A percentile compares a stretch with the other conserved stretches of the same genome.
These are phyloP conservation scores for Bombardia bombarda DNA, from an alignment of 495 filamentous ascomycete genomes.

Conservation along the genomic window DNA sequence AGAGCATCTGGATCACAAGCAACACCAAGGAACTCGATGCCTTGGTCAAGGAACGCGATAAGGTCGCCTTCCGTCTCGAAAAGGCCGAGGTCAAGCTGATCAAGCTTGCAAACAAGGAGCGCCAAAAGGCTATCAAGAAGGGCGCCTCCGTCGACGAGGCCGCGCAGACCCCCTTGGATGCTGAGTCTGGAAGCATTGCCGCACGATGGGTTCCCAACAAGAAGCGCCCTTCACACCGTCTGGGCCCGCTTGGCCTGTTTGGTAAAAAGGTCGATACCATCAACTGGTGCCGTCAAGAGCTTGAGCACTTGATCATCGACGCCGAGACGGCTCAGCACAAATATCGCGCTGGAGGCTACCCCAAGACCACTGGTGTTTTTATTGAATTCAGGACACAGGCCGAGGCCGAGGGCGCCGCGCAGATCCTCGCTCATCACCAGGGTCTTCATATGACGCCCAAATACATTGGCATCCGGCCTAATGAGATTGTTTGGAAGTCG, in stretches of 20 bases:
- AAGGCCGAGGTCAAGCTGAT: slow-evolving; percentile 84
- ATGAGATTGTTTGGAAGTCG: slow-evolving; percentile 84
- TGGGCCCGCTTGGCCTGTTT: slow-evolving; percentile 64
- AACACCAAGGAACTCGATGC: slow-evolving; percentile 77
- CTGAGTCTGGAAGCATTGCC: slow-evolving; percentile 68
- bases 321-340: slow-evolving; percentile 68
- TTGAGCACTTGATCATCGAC: slow-evolving; percentile 72
- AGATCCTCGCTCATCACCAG: slow-evolving; percentile 81
- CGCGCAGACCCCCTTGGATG: slow-evolving; percentile 38
- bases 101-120: slow-evolving; percentile 68
- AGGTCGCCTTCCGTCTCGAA: slow-evolving; percentile 78
- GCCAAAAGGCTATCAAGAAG: slow-evolving; percentile 70
- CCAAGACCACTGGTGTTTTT: slow-evolving; percentile 67
- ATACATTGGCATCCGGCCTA: slow-evolving; percentile 77
- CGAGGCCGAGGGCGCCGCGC: slow-evolving; percentile 79
- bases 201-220: slow-evolving; percentile 71
- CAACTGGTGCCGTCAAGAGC: slow-evolving; percentile 80
- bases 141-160: slow-evolving; percentile 41
- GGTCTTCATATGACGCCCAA: slow-evolving; percentile 89
- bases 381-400: slow-evolving; percentile 77
- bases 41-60: slow-evolving; percentile 76
- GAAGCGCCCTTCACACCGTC: slow-evolving; percentile 77
- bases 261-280: slow-evolving; percentile 95
- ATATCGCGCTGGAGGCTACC: slow-evolving; percentile 63
- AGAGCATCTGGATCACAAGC: slow-evolving; percentile 77